A percentile compares a stretch with the other conserved stretches of the same genome.
phyloP scores from a whole-genome alignment of 257 asterid species.

The Leonotis leonurus region DNA sequence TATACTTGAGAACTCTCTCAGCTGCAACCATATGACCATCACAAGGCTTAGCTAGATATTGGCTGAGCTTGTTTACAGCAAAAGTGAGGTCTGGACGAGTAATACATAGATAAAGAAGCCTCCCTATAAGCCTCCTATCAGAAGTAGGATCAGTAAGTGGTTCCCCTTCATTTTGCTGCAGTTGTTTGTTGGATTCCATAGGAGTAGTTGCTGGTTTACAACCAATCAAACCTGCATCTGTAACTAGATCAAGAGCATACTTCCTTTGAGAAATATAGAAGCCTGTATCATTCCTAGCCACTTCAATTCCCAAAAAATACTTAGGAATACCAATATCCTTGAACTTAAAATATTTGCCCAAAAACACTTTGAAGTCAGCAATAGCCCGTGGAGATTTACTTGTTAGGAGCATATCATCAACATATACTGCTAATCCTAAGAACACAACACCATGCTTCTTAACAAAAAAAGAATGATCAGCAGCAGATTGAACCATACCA shows the following conservation, averaged over 20 bases:
- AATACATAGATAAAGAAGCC: neutral
- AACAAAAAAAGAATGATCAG: neutral
- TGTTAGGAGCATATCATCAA: too few species aligned
- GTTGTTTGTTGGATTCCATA: neutral
- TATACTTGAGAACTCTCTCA: too few species aligned
- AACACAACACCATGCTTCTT: too few species aligned
- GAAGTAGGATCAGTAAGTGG: neutral
- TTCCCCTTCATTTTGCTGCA: neutral
- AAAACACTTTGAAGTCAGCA: too few species aligned
- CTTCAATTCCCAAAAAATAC: neutral
- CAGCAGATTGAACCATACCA: neutral
- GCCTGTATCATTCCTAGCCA: neutral
- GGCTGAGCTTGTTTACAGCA: neutral
- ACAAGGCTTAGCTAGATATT: neutral
- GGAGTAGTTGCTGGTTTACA: too few species aligned
- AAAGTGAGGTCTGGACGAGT: neutral
- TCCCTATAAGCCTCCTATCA: neutral
- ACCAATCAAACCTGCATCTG: neutral
- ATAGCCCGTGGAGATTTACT: too few species aligned
- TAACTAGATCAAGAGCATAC: too few species aligned
- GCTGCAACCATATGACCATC: neutral
- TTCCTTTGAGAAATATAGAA: too few species aligned
- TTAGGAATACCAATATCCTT: too few species aligned
- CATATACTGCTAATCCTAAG: too few species aligned
- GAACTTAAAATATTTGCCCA: too few species aligned